Evolutionary conservation across 352 stramenopile genomes (phyloP), one percentile per base, ranked within the genome.

Genomic region (Blastocystis sp.): DNA sequence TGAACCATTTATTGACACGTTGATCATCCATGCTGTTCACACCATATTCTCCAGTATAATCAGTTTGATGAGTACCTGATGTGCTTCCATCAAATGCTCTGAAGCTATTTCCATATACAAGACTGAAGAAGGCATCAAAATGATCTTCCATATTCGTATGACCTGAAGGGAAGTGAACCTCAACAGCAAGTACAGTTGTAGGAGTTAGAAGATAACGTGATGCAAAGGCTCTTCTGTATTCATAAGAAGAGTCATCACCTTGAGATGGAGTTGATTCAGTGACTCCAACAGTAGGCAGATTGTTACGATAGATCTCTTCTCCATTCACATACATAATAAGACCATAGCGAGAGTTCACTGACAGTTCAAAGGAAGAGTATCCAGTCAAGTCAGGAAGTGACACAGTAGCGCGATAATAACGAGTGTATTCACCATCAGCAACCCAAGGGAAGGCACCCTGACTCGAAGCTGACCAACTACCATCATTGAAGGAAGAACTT

Each of bases 281-380:
- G 21, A 37, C 66, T n/a, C 7, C 7, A 37, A 37, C 7, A 37
- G 66, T 19, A 21, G 32, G 39, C 43, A 80, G 24, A 27, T 77
- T 77, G 9, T 61, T 52, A 42, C 66, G 66, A 27, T 77, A 77
- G 21, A 77, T 77, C 49, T 77, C 66, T 27, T 77, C 39, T 16
- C 66, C 66, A 37, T 77, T 77, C 11, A 37, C 66, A 27, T 77
- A 77, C 7, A 77, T 43, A 7, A 77, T 37, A 27, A 77, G 27
- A 37, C 66, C 66, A 37, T 42, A 52, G 39, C 49, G 39, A 7
- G 16, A 32, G 21, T 66, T n/a, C 11, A 66, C 57, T 16, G 57
- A 21, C 27, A 66, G 21, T 29, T 66, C 57, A 66, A 66, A 66
- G 7, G 57, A 21, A 29, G 57, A 21, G 37, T 32, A 66, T 37